phyloP scores from a whole-genome alignment of 208 protist species.

The Naegleria gruberi region DNA sequence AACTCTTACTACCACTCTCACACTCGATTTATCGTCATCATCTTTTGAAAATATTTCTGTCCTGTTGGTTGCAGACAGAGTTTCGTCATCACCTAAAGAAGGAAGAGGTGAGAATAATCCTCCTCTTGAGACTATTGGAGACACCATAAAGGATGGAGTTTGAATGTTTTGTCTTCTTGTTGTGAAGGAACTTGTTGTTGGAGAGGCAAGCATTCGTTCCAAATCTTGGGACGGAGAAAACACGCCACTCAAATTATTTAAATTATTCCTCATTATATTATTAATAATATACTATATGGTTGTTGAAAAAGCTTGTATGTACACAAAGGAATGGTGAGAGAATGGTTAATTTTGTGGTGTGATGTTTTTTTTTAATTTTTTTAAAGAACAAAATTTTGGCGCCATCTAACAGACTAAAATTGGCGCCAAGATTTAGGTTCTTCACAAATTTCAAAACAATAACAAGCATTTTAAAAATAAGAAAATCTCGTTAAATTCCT shows the following conservation, averaged over 20 bases:
- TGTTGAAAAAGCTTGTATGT: too few species aligned
- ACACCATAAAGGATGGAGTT: background rate
- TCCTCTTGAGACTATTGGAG: background rate
- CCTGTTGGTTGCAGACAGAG: background rate
- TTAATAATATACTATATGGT: too few species aligned
- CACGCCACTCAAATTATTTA: background rate
- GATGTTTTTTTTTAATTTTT: too few species aligned
- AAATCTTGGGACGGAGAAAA: background rate
- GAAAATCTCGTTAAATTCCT: too few species aligned
- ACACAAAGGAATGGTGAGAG: too few species aligned
- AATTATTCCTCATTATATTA: background rate
- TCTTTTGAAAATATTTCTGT: background rate
- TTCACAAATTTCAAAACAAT: too few species aligned
- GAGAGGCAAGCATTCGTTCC: background rate
- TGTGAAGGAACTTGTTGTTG: background rate
- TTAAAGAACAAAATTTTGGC: too few species aligned
- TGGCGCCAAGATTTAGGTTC: too few species aligned
- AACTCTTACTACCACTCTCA: slow-evolving; percentile 7
- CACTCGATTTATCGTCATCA: background rate
- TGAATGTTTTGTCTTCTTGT: background rate
- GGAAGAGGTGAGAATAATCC: background rate
- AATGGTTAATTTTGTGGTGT: too few species aligned
- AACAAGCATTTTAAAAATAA: too few species aligned
- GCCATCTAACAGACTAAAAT: too few species aligned
- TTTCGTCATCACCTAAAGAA: background rate